Percentiles rank a stretch among this genome's conserved stretches.
phyloP scores from a whole-genome alignment of 75 land plant species.

The Picea sitchensis region DNA sequence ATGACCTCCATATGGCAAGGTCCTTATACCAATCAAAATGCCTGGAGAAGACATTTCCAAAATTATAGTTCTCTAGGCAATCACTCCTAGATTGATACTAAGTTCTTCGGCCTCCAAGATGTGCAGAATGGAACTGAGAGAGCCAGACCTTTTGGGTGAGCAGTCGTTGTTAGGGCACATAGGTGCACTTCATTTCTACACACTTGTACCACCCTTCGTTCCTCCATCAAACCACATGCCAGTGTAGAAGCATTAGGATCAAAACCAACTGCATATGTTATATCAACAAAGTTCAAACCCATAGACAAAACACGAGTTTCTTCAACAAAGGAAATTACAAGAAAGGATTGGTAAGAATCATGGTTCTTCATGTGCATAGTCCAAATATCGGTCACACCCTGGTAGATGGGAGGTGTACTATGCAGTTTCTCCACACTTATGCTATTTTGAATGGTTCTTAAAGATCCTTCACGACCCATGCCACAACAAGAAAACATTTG shows the following conservation, averaged over 20 bases:
- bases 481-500: slow-evolving; percentile 98
- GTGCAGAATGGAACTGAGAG: slow-evolving; percentile 54
- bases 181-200: slow-evolving; percentile 66
- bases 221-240: slow-evolving; percentile 80
- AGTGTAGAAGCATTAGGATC: slow-evolving; percentile 67
- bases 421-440: slow-evolving; percentile 84
- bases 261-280: slow-evolving; percentile 88
- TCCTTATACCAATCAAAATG: slow-evolving; percentile 76
- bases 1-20: slow-evolving; percentile 27
- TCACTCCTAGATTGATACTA: slow-evolving; percentile 57
- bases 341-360: slow-evolving; percentile 84
- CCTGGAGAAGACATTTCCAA: slow-evolving; percentile 82
- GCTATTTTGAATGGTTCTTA: slow-evolving; percentile 86
- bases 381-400: slow-evolving; percentile 87
- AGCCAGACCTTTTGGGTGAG: slow-evolving; percentile 70
- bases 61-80: slow-evolving; percentile 45
- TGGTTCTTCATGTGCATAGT: slow-evolving; percentile 53
- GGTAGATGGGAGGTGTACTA: slow-evolving; percentile 73
- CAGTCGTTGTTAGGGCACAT: slow-evolving; percentile 75
- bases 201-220: slow-evolving; percentile 80
- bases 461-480: slow-evolving; percentile 71
- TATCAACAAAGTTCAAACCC: slow-evolving; percentile 82
- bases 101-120: slow-evolving; percentile 68
- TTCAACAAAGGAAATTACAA: slow-evolving; percentile 93
- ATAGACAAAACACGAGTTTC: slow-evolving; percentile 94